Base-by-base conservation (phyloP, 2,329 filamentous ascomycete genomes). In the Ophioceras dolichostomum region DNA sequence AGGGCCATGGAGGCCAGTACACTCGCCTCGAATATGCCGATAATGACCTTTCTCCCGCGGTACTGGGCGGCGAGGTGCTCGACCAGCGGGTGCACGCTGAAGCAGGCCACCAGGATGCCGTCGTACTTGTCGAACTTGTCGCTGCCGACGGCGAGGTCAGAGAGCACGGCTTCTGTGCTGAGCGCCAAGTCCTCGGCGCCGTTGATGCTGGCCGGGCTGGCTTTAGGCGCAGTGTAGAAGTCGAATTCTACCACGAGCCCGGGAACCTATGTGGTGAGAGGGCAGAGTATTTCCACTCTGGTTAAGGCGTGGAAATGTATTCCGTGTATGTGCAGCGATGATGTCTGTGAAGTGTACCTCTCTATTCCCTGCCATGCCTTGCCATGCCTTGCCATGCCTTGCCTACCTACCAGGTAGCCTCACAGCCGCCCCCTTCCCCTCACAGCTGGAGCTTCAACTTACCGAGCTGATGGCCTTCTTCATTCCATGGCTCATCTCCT, bases 11-110 rank as follows among this genome's bases (percentile, higher is more conserved):
- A 72, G 0, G 76, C 65, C 3, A 77, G 62, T 12, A 94, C 66
- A 49, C 80, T 85, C 1, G 86, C 82, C 57, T 95, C 88, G 50
- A 95, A 91, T 39, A 96, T 94, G 5, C 89, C 88, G 0, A 75
- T 79, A 5, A 86, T 79, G 24, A 75, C 56, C 61, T 71, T 41
- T 9, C 44, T 45, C 12, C 46, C 41, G 17, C 43, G 43, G 10
- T 51, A 39, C 17, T 43, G 32, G 5, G 57, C 37, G 55, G 49
- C 56, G 12, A 94, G 60, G 34, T 68, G 56, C 0, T 65, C 56
- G 0, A 94, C 83, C 0, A 95, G 69, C 0, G 82, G 77, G 51
- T 95, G 87, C 1, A 82, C 76, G 41, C 83, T 91, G 62, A 85
- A 96, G 61, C 89, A 95, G 16, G 87, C 87, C 2, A 95, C 71